Base-by-base conservation (phyloP, 768 basidiomycete genomes). In the Xanthoconium stramineum region DNA sequence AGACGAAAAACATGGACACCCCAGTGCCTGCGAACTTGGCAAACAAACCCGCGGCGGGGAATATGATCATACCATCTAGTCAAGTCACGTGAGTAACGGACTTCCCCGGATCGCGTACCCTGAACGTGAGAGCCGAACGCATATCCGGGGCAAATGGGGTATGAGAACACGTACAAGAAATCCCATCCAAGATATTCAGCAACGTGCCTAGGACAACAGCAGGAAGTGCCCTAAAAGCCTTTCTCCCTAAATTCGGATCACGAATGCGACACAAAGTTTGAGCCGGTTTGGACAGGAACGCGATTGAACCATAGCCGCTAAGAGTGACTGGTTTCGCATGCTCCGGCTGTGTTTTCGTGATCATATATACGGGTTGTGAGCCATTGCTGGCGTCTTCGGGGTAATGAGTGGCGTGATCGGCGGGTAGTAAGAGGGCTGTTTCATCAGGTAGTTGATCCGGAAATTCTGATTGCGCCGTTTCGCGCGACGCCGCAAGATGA, bases 1-100 rank as follows among this genome's bases (percentile, higher is more conserved):
- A 85, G 19, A 94, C 80, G 70, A 95, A 96, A 72, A 96, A 96
- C 88, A 98, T 91, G 35, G 94, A 95, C 2, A 98, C 94, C 3
- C 96, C 96, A 69, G 87, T 85, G 0, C 89, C 83, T 1, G 93
- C 95, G 17, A 96, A 83, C 51, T 83, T 83, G 12, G 80, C 73
- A 69, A 99, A 98, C 4, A 90, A 78, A 3, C 89, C 83, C 10
- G 85, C 80, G 0, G 88, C 84, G 3, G 97, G 97, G 69, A 98
- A 99, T 53, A 94, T 86, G 69, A 93, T 94, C 92, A 98, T 93
- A 7, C 96, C 96, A 72, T 98, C 88, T 89, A 51, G 49, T 53
- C 19, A 58, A 38, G 32, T 30, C 44, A 37, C 33, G 47, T 69
- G 45, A 56, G 55, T 29, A 29, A 45, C 28, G 19, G 5, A 28